Evolutionary conservation across 2,329 filamentous ascomycete species (phyloP).

Genomic region (Canariomyces notabilis): DNA sequence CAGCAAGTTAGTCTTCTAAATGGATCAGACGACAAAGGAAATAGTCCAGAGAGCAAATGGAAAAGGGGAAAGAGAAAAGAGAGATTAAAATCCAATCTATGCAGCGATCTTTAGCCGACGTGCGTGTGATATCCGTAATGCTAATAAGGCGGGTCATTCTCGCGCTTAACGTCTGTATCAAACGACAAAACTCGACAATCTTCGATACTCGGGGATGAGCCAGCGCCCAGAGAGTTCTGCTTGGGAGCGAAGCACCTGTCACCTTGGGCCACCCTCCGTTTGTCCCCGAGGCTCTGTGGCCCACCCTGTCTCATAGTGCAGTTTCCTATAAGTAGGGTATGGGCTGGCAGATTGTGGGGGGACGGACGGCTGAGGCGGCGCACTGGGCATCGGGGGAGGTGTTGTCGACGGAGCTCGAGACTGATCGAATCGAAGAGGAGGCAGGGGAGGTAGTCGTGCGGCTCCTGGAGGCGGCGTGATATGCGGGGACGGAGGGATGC

Average conservation of each 20-base stretch:
- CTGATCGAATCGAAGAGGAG: conserved; percentile 46
- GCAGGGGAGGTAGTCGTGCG: conserved; percentile 46
- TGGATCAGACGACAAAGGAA: neutral
- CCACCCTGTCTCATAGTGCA: conserved; percentile 37
- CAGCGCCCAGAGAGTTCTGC: too few species aligned
- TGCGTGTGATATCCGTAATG: neutral
- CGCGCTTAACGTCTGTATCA: too few species aligned
- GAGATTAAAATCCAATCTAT: neutral
- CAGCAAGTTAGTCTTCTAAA: neutral
- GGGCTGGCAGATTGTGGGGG: conserved; percentile 2
- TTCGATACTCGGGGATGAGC: too few species aligned
- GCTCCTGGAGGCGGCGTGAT: conserved; percentile 34
- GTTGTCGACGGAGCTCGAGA: conserved; percentile 26
- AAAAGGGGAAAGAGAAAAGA: neutral
- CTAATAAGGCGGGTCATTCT: too few species aligned
- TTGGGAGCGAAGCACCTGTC: neutral
- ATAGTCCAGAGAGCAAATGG: too few species aligned
- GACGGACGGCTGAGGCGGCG: conserved; percentile 12
- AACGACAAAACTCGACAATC: too few species aligned
- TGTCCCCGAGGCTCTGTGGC: conserved; percentile 28
- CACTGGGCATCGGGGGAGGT: conserved; percentile 18
- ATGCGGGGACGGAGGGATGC: conserved; percentile 34
- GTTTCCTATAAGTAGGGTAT: conserved; percentile 24
- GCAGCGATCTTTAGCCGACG: neutral
- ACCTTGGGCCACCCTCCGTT: conserved; percentile 15